Conservation (phyloP, 805 yeast genomes). For the Candida jianshihensis region DNA sequence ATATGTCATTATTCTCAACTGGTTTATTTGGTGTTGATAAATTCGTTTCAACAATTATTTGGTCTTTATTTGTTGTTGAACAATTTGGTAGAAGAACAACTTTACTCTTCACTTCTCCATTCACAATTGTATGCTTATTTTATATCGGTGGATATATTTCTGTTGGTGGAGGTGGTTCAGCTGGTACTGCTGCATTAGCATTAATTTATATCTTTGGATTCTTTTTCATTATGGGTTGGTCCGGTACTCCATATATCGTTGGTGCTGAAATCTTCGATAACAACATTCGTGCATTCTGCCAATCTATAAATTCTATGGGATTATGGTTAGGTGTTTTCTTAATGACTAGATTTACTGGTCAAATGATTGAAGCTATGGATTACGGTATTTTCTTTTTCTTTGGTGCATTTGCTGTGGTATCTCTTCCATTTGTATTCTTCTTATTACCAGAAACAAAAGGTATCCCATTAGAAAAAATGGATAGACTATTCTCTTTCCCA, state of each 20-base stretch:
- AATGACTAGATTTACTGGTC: slow-evolving; percentile 38
- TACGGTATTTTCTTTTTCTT: slow-evolving; percentile 38
- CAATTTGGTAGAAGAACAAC: slow-evolving; percentile 37
- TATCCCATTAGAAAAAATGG: slow-evolving; percentile 39
- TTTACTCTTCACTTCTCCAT: slow-evolving; percentile 29
- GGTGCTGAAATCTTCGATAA: slow-evolving; percentile 41
- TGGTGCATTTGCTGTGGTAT: slow-evolving; percentile 11
- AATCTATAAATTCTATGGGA: slow-evolving; percentile 37
- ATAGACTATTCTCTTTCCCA: slow-evolving; percentile 18
- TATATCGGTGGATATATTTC: slow-evolving; percentile 39
- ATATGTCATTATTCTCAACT: slow-evolving; percentile 42
- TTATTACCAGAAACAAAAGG: slow-evolving; percentile 42
- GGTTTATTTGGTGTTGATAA: slow-evolving; percentile 48
- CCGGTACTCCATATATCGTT: slow-evolving; percentile 42
- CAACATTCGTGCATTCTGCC: slow-evolving; percentile 36
- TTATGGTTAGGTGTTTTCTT: slow-evolving; percentile 46
- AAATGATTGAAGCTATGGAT: slow-evolving; percentile 35
- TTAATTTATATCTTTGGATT: slow-evolving; percentile 33
- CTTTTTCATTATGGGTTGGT: slow-evolving; percentile 38
- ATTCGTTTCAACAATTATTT: slow-evolving; percentile 35
- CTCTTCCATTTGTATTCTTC: slow-evolving; percentile 35
- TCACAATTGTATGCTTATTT: slow-evolving; percentile 36
- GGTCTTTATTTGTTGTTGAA: slow-evolving; percentile 41
- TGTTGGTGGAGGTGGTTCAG: slow-evolving; percentile 30
- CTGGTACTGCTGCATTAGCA: slow-evolving; percentile 34